Percentiles rank a stretch among this genome's conserved stretches.
phyloP scores from a whole-genome alignment of 2,329 filamentous ascomycete genomes.

The Colletotrichum neosansevieriae region DNA sequence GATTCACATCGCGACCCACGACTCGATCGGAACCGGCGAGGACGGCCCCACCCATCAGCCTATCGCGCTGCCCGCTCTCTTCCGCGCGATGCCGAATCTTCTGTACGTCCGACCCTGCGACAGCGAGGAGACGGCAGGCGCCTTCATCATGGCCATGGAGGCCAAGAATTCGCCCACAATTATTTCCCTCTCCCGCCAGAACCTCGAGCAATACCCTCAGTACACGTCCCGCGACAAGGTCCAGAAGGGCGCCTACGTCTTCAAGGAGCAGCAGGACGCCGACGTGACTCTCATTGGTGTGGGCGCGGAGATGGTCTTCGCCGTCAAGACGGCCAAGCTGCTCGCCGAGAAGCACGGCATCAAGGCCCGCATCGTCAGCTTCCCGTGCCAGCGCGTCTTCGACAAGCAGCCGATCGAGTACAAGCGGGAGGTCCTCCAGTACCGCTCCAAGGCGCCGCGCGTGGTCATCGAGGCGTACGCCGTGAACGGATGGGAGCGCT shows the following conservation, averaged over 20 bases:
- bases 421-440: slow-evolving; percentile 57
- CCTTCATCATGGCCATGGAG: slow-evolving; percentile 62
- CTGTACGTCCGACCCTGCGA: slow-evolving; percentile 71
- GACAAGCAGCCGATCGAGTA: slow-evolving; percentile 58
- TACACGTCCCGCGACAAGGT: slow-evolving; percentile 58
- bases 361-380: slow-evolving; percentile 55
- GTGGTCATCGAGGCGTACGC: slow-evolving; percentile 73
- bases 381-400: slow-evolving; percentile 60
- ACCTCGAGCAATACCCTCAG: slow-evolving; percentile 56
- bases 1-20: slow-evolving; percentile 73
- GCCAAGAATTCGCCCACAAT: slow-evolving; percentile 56
- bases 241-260: slow-evolving; percentile 59
- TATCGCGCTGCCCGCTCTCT: slow-evolving; percentile 67
- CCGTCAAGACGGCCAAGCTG: slow-evolving; percentile 49
- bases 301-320: slow-evolving; percentile 52
- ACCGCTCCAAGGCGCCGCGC: slow-evolving; percentile 56
- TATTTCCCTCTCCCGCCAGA: slow-evolving; percentile 61
- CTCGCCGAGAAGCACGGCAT: slow-evolving; percentile 55
- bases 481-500: slow-evolving; percentile 70
- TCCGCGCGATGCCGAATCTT: slow-evolving; percentile 72
- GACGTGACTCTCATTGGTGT: slow-evolving; percentile 59
- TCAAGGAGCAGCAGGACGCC: slow-evolving; percentile 56
- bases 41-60: slow-evolving; percentile 74
- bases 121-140: slow-evolving; percentile 68
- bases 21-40: slow-evolving; percentile 70